phyloP scores from a whole-genome alignment of 83 land plant species.

The Picea engelmannii region DNA sequence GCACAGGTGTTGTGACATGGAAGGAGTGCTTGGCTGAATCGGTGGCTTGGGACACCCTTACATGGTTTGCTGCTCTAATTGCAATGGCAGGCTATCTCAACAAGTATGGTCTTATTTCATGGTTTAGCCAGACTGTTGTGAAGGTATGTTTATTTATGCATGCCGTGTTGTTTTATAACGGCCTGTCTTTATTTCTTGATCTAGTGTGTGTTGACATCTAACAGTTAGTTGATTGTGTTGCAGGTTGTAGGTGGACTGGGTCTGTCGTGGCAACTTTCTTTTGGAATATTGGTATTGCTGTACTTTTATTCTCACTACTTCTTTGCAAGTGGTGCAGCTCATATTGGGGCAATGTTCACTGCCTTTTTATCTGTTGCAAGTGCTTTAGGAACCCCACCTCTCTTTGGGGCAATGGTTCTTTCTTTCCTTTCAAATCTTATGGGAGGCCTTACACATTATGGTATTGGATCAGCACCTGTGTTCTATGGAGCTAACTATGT shows the following conservation, averaged over 20 bases:
- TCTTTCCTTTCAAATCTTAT: constrained; percentile 94
- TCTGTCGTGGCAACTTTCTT: constrained; percentile 89
- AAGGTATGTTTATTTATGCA: constrained; percentile 51
- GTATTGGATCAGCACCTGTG: constrained; percentile 98
- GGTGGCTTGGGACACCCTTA: constrained; percentile 99
- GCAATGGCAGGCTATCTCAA: constrained; percentile 99
- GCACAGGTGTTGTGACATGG: constrained; percentile 96
- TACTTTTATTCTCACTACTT: constrained; percentile 98
- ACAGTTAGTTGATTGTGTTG: constrained; percentile 9
- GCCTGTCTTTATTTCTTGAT: not conserved
- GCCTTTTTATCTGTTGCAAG: constrained; percentile 93
- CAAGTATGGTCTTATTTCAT: constrained; percentile 92
- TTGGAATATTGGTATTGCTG: constrained; percentile 85
- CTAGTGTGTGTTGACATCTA: not conserved
- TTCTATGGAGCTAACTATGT: constrained; percentile 95
- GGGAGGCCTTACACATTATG: constrained; percentile 97
- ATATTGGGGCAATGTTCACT: constrained; percentile 97
- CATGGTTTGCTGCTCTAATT: constrained; percentile 99
- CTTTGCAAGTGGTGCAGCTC: constrained; percentile 98
- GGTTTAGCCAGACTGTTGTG: constrained; percentile 97
- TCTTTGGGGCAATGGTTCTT: constrained; percentile 85
- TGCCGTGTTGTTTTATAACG: not conserved
- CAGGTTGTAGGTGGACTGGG: constrained; percentile 99
- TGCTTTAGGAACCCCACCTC: constrained; percentile 92
- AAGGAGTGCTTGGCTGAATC: constrained; percentile 95